These are phyloP conservation scores for Phytophthora lateralis DNA, from an alignment of 352 stramenopile genomes.

Conservation along the genomic window DNA sequence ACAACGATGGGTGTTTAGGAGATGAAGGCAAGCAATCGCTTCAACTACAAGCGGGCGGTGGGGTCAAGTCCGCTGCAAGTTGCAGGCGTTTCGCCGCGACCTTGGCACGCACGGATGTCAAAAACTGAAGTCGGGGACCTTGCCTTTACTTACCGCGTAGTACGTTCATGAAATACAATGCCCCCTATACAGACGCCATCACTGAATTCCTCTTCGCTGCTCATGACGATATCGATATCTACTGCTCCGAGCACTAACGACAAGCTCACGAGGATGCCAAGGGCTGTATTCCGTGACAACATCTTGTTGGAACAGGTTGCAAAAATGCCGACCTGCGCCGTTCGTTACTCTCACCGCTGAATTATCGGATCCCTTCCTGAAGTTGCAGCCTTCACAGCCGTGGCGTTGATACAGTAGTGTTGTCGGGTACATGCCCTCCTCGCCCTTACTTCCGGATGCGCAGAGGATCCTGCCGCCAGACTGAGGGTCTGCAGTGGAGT, in stretches of 20 bases:
- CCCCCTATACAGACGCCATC: background rate
- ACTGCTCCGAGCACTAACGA: too few relatives aligned
- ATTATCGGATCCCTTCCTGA: background rate
- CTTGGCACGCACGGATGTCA: too few relatives aligned
- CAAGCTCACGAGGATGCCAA: background rate
- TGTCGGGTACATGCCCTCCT: slow-evolving; percentile 9
- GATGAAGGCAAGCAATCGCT: background rate
- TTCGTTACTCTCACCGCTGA: background rate
- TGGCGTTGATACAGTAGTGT: background rate
- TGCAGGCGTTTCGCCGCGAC: too few relatives aligned
- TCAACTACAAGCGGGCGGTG: slow-evolving; percentile 7
- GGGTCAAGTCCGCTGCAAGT: slow-evolving; percentile 1
- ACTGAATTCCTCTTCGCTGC: slow-evolving; percentile 1
- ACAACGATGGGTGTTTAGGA: background rate
- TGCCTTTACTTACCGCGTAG: slow-evolving; percentile 16
- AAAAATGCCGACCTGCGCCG: background rate
- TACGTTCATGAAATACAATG: too few relatives aligned
- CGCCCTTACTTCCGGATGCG: slow-evolving; percentile 18
- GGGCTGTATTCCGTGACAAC: background rate
- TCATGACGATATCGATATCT: too few relatives aligned
- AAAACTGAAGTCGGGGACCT: slow-evolving; percentile 4
- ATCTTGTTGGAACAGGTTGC: too few relatives aligned
- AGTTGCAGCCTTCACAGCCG: background rate
- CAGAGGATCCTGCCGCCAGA: slow-evolving; percentile 6
- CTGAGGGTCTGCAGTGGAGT: background rate